Evolutionary conservation across 192 early-diverging fungal species (phyloP), one percentile per base, ranked within the genome.

Genomic region (Umbelopsis sp.): DNA sequence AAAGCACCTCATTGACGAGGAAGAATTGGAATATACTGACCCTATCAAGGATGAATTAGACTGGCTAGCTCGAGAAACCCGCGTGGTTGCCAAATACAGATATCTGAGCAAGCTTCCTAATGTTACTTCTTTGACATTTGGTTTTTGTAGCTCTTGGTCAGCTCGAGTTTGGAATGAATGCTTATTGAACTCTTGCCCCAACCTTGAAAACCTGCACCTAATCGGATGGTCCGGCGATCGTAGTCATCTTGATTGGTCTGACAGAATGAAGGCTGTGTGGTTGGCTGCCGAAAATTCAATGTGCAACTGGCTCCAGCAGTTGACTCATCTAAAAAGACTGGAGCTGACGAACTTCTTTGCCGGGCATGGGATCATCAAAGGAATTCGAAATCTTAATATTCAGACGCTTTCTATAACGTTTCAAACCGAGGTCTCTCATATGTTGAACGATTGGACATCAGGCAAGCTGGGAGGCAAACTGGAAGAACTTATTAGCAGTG

Each of bases 291-390:
- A 61, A 35, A 25, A n/a, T 61, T 33, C 55, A 3, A 61, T 61
- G 55, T 33, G 55, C 18, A 35, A 25, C 18, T 61, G 55, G 55
- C 15, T 61, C 16, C 18, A 35, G 30, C 55, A 61, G 27, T 18
- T 61, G 55, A 61, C 55, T 16, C 21, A 16, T 1, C 55, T 61
- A 3, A 61, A 35, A 13, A 30, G 13, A 2, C 18, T 61, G 55
- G 55, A 61, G 33, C 33, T 61, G 55, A 61, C 55, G 12, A 61
- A 61, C 55, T 61, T 61, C 30, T 61, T 61, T 35, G 55, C 55
- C 2, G 55, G 55, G 15, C 25, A 61, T 35, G 55, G 55, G 33
- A 25, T 61, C 10, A 61, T 61, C 6, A 61, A 61, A n/a, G 55
- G 55, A 0, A 61, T 61, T 35, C 21, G 25, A 61, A 30, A 61